phyloP scores from a whole-genome alignment of 768 basidiomycete species.

The Tylopilus sp. region DNA sequence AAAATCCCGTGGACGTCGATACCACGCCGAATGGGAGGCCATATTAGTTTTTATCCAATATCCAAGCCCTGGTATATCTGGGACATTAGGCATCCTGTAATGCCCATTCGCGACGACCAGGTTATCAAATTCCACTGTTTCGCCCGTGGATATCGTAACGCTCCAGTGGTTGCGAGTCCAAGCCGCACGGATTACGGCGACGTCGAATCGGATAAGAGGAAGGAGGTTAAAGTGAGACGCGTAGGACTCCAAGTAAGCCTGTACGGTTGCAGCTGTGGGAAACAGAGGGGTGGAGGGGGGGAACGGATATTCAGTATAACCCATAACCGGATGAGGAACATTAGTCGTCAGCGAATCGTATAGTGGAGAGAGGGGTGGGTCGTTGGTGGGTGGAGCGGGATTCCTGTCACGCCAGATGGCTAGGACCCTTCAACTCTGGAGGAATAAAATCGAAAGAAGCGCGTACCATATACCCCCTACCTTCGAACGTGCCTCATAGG shows the following conservation, averaged over 20 bases:
- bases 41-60: slow-evolving; percentile 51
- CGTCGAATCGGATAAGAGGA: slow-evolving; percentile 61
- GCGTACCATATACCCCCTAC: slow-evolving; percentile 79
- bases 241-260: slow-evolving; percentile 67
- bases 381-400: slow-evolving; percentile 46
- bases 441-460: background rate
- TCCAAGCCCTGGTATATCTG: slow-evolving; percentile 54
- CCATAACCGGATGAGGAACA: slow-evolving; percentile 77
- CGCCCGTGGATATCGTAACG: slow-evolving; percentile 40
- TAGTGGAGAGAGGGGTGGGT: slow-evolving; percentile 62
- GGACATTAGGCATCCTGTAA: slow-evolving; percentile 61
- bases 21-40: slow-evolving; percentile 67
- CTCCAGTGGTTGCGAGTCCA: slow-evolving; percentile 48
- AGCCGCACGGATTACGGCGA: slow-evolving; percentile 46
- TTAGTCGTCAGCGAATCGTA: slow-evolving; percentile 85
- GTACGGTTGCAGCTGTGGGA: slow-evolving; percentile 58
- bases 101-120: slow-evolving; percentile 77
- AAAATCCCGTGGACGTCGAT: slow-evolving; percentile 47
- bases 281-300: slow-evolving; percentile 71
- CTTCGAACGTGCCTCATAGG: slow-evolving; percentile 61
- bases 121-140: slow-evolving; percentile 50
- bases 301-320: slow-evolving; percentile 58
- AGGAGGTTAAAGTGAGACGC: slow-evolving; percentile 57
- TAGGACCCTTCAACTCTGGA: background rate
- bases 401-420: slow-evolving; percentile 39